Evolutionary conservation across 2,329 filamentous ascomycete genomes (phyloP).

Genomic region (Pseudogymnoascus destructans): DNA sequence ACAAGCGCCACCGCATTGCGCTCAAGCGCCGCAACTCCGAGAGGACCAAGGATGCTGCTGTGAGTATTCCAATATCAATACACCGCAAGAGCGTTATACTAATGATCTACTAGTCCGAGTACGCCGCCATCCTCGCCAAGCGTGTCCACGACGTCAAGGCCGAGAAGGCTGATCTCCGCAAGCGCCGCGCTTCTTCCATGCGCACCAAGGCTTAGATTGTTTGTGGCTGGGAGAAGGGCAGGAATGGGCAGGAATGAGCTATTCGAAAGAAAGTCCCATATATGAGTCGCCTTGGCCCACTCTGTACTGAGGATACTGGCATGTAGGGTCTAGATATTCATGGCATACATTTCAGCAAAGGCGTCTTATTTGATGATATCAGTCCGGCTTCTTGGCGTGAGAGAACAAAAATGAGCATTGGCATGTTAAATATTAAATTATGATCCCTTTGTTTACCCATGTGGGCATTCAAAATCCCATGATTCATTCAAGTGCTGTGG

Average conservation of each 20-base stretch:
- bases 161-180: constrained; percentile 84
- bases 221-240: constrained; percentile 28
- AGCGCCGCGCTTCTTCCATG: constrained; percentile 94
- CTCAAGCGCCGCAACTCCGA: constrained; percentile 97
- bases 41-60: constrained; percentile 97
- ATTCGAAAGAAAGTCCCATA: constrained; percentile 7
- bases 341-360: constrained; percentile 9
- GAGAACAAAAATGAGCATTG: constrained; percentile 7
- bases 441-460: constrained; percentile 5
- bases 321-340: constrained; percentile 10
- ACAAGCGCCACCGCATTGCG: constrained; percentile 96
- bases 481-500: no score
- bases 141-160: constrained; percentile 93
- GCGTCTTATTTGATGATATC: constrained; percentile 7
- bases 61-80: constrained; percentile 39
- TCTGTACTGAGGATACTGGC: neutral
- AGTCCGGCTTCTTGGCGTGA: constrained; percentile 5
- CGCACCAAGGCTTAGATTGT: constrained; percentile 38
- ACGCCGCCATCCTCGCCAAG: constrained; percentile 90
- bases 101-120: constrained; percentile 66
- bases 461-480: neutral
- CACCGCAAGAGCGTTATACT: constrained; percentile 9
- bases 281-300: neutral
- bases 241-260: constrained; percentile 36
- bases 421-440: constrained; percentile 9